Evolutionary conservation across 2,329 filamentous ascomycete species (phyloP), one percentile per base, ranked within the genome.

Genomic region (Penicillium sp.): DNA sequence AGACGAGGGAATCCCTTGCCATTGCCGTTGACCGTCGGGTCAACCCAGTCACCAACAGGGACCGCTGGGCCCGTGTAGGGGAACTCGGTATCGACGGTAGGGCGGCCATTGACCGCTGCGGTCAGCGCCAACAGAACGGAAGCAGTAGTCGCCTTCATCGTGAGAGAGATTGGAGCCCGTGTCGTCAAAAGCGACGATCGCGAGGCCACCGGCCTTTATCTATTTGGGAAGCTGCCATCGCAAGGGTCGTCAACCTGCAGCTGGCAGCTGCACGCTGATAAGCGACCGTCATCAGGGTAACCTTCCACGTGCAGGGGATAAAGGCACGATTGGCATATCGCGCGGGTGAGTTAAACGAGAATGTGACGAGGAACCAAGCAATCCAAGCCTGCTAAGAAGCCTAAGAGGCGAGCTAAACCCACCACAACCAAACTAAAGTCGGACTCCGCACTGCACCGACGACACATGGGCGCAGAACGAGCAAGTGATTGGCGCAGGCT

Each of bases 21-120:
- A 63, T 83, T 82, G 64, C 82, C 81, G 64, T 82, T 82, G 71
- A 81, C 65, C 11, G 77, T 81, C 3, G 72, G 74, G 65, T 83
- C 76, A 48, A 83, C 79, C 81, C 81, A 84, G 60, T 84, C 82
- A 47, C 78, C 82, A 4, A 83, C 67, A 14, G 82, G 81, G 0
- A 83, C 72, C 0, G 72, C 74, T 2, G 82, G 82, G 1, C 82
- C 82, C 0, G 72, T 82, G 68, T 83, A 83, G 3, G 79, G 79
- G 60, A 76, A 83, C 6, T 67, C 63, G 14, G 76, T 77, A 61
- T 82, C 80, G 35, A 80, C 78, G 5, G 67, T 64, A n/a, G 69
- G 69, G 12, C 62, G 64, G 34, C 58, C 71, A 52, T 70, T 58
- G 55, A 60, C 66, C 17, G 62, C 55, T 15, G 63, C 61, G 15